phyloP scores from a whole-genome alignment of 495 filamentous ascomycete genomes.

The Annulohypoxylon stygium region DNA sequence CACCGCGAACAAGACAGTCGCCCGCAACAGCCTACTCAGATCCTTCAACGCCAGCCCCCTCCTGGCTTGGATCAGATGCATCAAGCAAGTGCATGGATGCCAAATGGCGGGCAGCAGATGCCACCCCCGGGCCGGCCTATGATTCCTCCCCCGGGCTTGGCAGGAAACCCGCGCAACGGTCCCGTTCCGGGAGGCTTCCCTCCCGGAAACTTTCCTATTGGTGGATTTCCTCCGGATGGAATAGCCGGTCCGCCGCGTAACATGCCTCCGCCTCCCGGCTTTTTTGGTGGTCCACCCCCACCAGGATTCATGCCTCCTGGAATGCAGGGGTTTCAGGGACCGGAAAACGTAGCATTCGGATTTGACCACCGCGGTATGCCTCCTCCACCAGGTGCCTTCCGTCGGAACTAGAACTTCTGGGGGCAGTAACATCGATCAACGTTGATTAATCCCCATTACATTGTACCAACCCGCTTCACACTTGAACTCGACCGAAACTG shows the following conservation, averaged over 20 bases:
- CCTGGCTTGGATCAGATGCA: constrained; percentile 65
- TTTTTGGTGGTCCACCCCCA: constrained; percentile 60
- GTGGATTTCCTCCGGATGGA: constrained; percentile 59
- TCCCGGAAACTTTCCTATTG: constrained; percentile 62
- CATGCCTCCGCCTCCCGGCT: constrained; percentile 65
- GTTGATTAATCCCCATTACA: constrained; percentile 2
- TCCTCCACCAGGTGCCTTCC: constrained; percentile 54
- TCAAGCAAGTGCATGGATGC: constrained; percentile 53
- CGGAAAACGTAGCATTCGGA: constrained; percentile 57
- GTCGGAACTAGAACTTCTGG: constrained; percentile 45
- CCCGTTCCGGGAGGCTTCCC: constrained; percentile 63
- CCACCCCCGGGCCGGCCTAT: constrained; percentile 60
- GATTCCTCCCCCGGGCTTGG: constrained; percentile 66
- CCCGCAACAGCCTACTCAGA: constrained; percentile 65
- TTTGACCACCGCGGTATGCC: constrained; percentile 61
- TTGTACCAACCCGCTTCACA: not conserved
- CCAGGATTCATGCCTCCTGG: constrained; percentile 60
- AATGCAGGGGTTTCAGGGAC: constrained; percentile 64
- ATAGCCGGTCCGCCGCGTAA: constrained; percentile 56
- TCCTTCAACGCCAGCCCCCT: constrained; percentile 67
- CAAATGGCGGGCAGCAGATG: constrained; percentile 56
- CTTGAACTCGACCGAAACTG: not conserved
- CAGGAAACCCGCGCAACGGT: constrained; percentile 57
- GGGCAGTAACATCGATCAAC: not conserved
- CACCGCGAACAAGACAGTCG: constrained; percentile 56